A percentile compares a stretch with the other conserved stretches of the same genome.
phyloP scores from a whole-genome alignment of 1,284 basidiomycete species.

The Inonotus obliquus region DNA sequence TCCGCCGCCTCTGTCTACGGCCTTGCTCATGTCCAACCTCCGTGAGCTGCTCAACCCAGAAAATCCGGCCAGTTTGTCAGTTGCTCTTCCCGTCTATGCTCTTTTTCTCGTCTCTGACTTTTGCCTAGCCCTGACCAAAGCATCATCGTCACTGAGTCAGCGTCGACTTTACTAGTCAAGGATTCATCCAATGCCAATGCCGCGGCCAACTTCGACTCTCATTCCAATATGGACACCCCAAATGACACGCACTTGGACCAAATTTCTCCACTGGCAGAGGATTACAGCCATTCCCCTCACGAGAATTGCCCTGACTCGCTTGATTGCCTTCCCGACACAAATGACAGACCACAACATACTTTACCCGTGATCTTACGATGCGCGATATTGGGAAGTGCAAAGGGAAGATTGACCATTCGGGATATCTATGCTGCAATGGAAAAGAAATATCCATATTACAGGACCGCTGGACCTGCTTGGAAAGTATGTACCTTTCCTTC shows the following conservation, averaged over 20 bases:
- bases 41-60: slow-evolving; percentile 52
- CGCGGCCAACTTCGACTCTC: background rate
- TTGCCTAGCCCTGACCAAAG: slow-evolving; percentile 1
- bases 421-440: slow-evolving; percentile 83
- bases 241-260: background rate
- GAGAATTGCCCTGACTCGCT: slow-evolving; percentile 71
- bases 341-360: slow-evolving; percentile 72
- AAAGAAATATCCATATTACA: slow-evolving; percentile 73
- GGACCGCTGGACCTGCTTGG: slow-evolving; percentile 73
- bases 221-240: background rate
- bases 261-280: background rate
- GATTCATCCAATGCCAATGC: background rate
- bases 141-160: background rate
- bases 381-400: slow-evolving; percentile 70
- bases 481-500: slow-evolving; percentile 44
- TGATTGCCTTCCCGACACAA: slow-evolving; percentile 69
- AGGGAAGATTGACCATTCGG: slow-evolving; percentile 70
- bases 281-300: slow-evolving; percentile 50
- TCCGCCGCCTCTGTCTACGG: slow-evolving; percentile 1
- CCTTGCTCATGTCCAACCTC: slow-evolving; percentile 44
- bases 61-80: slow-evolving; percentile 21
- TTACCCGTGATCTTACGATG: slow-evolving; percentile 76
- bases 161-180: background rate
- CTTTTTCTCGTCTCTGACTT: background rate
- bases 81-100: slow-evolving; percentile 20